Base-by-base conservation (phyloP, 2,329 filamentous ascomycete genomes). In the Ascochyta viciae-villosae region DNA sequence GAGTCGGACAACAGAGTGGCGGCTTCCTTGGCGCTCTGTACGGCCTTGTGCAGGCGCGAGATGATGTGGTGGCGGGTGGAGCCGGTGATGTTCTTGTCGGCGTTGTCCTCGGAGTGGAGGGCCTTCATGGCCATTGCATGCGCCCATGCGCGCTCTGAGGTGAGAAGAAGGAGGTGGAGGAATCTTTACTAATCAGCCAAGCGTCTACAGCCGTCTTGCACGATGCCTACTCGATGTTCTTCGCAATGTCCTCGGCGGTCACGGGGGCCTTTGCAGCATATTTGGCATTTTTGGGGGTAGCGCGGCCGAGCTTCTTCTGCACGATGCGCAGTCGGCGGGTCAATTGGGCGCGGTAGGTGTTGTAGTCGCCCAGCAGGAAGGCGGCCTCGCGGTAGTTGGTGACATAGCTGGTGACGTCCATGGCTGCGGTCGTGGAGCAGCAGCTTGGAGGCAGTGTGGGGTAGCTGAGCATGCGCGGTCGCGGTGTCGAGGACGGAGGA, bases 101-200 rank as follows among this genome's bases (percentile, higher is more conserved):
- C 81, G 58, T 88, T 87, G 66, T 95, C 91, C 66, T 90, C 85
- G 35, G 90, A 86, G 73, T 96, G 91, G 19, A 86, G 81, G 4
- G 91, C 85, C 77, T 96, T 97, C 84, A 97, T 92, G 73, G 90
- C 87, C 92, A 98, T 96, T 54, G 93, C 94, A 76, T 96, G 89
- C 34, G 95, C 94, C 91, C 92, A 98, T 47, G 93, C 91, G 62
- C 95, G 86, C 80, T 99, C 95, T 58, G 93, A 88, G 35, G 87
- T 90, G 70, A 97, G 86, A 53, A 99, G 83, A 29, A 94, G 82
- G n/a, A 97, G 82, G 29, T 69, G 67, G 19, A 72, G 68, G 42
- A 65, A 68, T 55, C 68, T 71, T 47, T 13, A 8, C 10, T 10
- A 35, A 48, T 66, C 43, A 63, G 55, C 23, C 22, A 29, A 8